Evolutionary conservation across 345 rosid species (phyloP), one percentile per base, ranked within the genome.

Genomic region (Pseudoturritis turrita): DNA sequence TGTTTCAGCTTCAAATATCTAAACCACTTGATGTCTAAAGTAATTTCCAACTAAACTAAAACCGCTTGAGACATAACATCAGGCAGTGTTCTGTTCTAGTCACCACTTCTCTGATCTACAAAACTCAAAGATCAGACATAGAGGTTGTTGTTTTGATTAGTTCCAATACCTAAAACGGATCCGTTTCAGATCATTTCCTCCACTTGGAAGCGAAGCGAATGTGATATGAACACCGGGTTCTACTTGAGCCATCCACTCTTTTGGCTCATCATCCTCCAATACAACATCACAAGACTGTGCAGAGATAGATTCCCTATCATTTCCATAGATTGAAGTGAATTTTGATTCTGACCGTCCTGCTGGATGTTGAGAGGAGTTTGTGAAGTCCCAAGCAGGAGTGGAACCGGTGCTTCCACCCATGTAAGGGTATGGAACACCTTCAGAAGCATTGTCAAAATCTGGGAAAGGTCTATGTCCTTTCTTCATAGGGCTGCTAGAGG

Each of bases 181-280:
- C 3, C 99, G 86, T 74, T 89, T 91, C 0, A 95, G 90, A 83
- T 95, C 96, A 68, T 95, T 95, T 45, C 99, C 99, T 0, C 97
- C 99, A 19, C 65, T 83, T 7, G 97, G 96, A 52, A 91, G 96
- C 19, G 99, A 88, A 56, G 88, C 85, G 15, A 95, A 95, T 14
- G 99, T 95, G 47, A 95, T 95, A 71, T 95, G 96, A 59, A 95
- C 97, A 15, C 99, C 99, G 0, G 99, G 99, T 78, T 95, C 99
- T 25, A 95, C 99, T 80, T 91, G 99, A 33, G 99, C 97, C 97
- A 95, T 89, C 99, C 99, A 95, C 57, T 95, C 99, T 78, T 95
- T 91, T 21, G 96, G 83, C 68, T 79, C 89, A 65, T 94, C 95
- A 36, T 91, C 91, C 46, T 91, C 97, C 10, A 91, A 64, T 33